Conservation (phyloP, 2,329 filamentous ascomycete genomes). For the Microdochium paspali region DNA sequence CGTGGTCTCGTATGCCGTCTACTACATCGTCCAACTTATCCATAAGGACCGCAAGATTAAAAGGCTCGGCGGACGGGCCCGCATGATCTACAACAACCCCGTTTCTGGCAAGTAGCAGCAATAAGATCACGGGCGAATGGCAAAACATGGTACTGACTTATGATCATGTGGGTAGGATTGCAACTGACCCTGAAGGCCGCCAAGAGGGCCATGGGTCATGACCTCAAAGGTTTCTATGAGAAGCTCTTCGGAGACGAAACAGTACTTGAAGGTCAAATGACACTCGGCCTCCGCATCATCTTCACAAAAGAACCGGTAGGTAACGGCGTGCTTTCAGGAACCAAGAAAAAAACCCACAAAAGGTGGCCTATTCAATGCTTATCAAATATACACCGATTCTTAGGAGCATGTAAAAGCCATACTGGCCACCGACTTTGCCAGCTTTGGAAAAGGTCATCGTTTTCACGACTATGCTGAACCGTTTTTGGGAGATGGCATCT, state of each 20-base stretch:
- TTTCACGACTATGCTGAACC: conserved; percentile 30
- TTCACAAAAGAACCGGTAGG: not conserved
- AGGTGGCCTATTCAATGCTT: not conserved
- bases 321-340: not conserved
- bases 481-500: conserved; percentile 44
- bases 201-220: not conserved
- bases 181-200: not conserved
- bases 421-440: conserved; percentile 43
- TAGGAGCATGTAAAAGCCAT: conserved; percentile 43
- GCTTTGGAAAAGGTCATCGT: conserved; percentile 33
- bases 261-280: not conserved
- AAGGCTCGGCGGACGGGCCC: not conserved
- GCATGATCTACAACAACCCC: not conserved
- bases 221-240: not conserved
- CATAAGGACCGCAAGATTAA: not conserved
- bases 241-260: not conserved
- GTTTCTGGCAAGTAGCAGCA: not conserved
- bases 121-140: too few relatives aligned
- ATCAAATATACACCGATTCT: not conserved
- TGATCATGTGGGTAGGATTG: not conserved
- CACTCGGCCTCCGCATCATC: not conserved
- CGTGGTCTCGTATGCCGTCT: not conserved
- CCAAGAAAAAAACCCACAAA: not conserved
- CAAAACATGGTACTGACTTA: too few relatives aligned
- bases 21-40: not conserved